Evolutionary conservation across 2,329 filamentous ascomycete genomes (phyloP).

Genomic region (Hymenotorrendiella dingleyae): DNA sequence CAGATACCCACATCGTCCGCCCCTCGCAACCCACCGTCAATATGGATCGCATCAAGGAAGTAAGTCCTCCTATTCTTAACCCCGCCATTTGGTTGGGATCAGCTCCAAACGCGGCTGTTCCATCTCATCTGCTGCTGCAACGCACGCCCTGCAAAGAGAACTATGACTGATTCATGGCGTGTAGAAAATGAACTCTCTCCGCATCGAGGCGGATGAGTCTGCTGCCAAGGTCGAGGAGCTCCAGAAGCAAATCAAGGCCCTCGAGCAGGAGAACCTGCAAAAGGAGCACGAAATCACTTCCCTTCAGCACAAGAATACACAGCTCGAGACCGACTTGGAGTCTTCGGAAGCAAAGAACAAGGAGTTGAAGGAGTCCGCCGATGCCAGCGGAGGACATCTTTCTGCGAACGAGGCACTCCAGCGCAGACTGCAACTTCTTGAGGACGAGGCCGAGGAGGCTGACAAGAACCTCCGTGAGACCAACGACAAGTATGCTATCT

Average conservation of each 20-base stretch:
- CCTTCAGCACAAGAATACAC: slow-evolving; percentile 87
- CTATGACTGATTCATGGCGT: neutral
- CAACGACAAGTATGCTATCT: slow-evolving; percentile 87
- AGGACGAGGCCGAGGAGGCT: slow-evolving; percentile 95
- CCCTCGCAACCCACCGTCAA: slow-evolving; percentile 29
- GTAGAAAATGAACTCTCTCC: slow-evolving; percentile 92
- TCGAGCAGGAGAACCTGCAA: slow-evolving; percentile 90
- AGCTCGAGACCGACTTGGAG: slow-evolving; percentile 86
- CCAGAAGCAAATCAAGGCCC: slow-evolving; percentile 75
- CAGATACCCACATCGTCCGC: slow-evolving; percentile 10
- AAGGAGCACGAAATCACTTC: slow-evolving; percentile 99
- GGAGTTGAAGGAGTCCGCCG: slow-evolving; percentile 80
- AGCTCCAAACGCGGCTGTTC: slow-evolving; percentile 1
- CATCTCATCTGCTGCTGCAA: too few species aligned
- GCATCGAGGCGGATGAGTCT: slow-evolving; percentile 86
- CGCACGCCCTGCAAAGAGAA: slow-evolving; percentile 8
- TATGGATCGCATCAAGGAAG: slow-evolving; percentile 90
- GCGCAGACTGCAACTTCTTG: slow-evolving; percentile 88
- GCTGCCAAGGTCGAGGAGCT: slow-evolving; percentile 79
- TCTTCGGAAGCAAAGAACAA: slow-evolving; percentile 81
- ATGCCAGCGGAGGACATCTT: slow-evolving; percentile 74
- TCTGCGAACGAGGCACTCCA: slow-evolving; percentile 88
- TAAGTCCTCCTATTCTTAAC: slow-evolving; percentile 42
- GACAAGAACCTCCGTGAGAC: slow-evolving; percentile 95
- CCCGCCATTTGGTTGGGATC: slow-evolving; percentile 27